Percentiles rank a stretch among this genome's conserved stretches.
Evolutionary conservation across 2,329 filamentous ascomycete genomes (phyloP).

Genomic region (Chalaropsis thielavioides): DNA sequence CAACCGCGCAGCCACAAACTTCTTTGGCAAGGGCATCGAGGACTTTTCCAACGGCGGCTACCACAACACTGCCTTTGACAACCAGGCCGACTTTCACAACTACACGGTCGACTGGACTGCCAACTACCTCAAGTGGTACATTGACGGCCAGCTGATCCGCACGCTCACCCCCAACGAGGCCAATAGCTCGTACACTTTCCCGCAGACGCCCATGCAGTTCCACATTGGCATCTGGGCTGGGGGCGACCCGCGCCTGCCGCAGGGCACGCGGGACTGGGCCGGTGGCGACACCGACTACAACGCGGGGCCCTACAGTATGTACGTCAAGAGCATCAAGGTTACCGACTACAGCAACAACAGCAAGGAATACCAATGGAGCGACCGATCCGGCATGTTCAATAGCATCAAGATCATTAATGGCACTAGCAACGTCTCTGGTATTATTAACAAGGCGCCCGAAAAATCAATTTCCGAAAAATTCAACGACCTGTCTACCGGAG

Average conservation of each 20-base stretch:
- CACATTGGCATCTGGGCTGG: conserved; percentile 54
- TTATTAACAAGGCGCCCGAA: conserved; percentile 24
- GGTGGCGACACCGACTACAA: conserved; percentile 53
- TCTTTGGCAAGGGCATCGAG: conserved; percentile 60
- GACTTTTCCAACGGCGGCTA: conserved; percentile 48
- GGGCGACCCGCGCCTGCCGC: conserved; percentile 39
- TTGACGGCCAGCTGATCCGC: conserved; percentile 53
- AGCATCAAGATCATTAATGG: conserved; percentile 47
- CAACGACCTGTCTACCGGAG: conserved; percentile 33
- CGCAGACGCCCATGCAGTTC: conserved; percentile 62
- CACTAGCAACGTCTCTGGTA: conserved; percentile 39
- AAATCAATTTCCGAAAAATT: conserved; percentile 40
- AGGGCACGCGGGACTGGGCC: conserved; percentile 53
- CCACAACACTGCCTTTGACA: conserved; percentile 38
- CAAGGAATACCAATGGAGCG: conserved; percentile 51
- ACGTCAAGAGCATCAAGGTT: conserved; percentile 44
- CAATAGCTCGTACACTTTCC: conserved; percentile 48
- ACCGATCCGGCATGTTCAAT: conserved; percentile 45
- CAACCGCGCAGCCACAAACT: conserved; percentile 54
- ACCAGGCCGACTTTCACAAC: conserved; percentile 52
- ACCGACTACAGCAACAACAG: conserved; percentile 44
- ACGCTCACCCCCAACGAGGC: conserved; percentile 47
- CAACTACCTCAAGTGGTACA: conserved; percentile 50
- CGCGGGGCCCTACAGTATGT: conserved; percentile 58
- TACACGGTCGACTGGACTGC: conserved; percentile 64